Conservation (phyloP, 2,329 filamentous ascomycete species). For the Arthrobotrys entomopaga region DNA sequence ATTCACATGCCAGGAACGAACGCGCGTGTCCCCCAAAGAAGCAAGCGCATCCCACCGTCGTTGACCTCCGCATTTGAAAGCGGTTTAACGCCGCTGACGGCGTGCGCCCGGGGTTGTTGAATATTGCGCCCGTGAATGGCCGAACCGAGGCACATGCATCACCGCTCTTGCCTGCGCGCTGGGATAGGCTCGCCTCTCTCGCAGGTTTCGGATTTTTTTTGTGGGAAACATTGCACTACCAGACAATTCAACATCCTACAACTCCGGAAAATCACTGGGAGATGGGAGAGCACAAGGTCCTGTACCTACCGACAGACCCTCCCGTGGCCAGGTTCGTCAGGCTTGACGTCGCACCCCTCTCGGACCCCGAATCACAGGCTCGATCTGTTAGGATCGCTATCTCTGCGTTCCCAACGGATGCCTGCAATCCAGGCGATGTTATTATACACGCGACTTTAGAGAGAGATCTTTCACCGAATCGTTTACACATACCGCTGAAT, state of each 20-base stretch:
- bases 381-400: constrained; percentile 5
- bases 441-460: neutral
- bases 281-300: constrained; percentile 11
- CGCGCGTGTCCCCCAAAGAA: no score
- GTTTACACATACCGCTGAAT: constrained; percentile 1
- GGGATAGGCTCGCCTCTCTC: neutral
- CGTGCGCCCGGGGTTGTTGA: constrained; percentile 4
- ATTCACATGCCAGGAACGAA: constrained; percentile 37
- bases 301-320: constrained; percentile 39
- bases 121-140: constrained; percentile 10
- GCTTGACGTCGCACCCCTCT: neutral
- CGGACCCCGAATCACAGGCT: neutral
- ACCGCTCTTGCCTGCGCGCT: neutral
- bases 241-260: neutral
- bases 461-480: neutral
- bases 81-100: neutral
- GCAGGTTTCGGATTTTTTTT: no score
- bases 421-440: no score
- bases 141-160: constrained; percentile 42
- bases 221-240: neutral
- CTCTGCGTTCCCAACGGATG: neutral
- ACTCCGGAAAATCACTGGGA: neutral
- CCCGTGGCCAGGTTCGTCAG: constrained; percentile 15
- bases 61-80: constrained; percentile 8
- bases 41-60: constrained; percentile 1